phyloP scores from a whole-genome alignment of 441 rosid genomes.

The Pelargonium australe region DNA sequence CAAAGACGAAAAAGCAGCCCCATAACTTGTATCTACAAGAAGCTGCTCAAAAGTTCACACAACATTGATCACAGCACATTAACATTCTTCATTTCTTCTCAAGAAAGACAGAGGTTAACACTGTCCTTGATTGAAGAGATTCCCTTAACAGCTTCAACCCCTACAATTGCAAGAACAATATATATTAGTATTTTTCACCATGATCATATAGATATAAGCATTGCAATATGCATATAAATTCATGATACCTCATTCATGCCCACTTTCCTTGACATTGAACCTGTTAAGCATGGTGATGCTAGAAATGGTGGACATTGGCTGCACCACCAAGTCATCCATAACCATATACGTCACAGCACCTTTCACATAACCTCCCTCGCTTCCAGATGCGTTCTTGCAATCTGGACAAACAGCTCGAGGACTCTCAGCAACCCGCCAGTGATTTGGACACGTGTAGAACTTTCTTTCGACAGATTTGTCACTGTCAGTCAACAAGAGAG shows the following conservation, averaged over 20 bases:
- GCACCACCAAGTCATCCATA: constrained; percentile 12
- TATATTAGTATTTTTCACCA: no score
- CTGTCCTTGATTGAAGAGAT: neutral
- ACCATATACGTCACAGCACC: neutral
- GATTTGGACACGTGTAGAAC: neutral
- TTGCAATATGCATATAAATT: no score
- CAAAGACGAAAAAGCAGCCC: no score
- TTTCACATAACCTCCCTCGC: neutral
- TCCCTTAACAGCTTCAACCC: neutral
- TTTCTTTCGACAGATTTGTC: neutral
- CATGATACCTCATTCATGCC: neutral
- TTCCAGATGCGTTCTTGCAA: neutral
- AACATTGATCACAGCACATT: no score
- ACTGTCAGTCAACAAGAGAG: neutral
- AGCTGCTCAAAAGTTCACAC: no score
- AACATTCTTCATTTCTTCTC: no score
- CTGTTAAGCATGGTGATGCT: neutral
- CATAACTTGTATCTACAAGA: no score
- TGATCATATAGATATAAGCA: no score
- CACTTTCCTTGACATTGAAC: constrained; percentile 3
- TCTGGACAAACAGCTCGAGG: neutral
- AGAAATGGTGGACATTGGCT: constrained; percentile 6
- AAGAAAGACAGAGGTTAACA: neutral
- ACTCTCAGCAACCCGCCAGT: neutral
- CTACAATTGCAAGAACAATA: neutral